Percentiles rank a stretch among this genome's conserved stretches.
These are phyloP conservation scores for Mucor plumbeus DNA, from an alignment of 371 early-diverging fungal genomes.

Conservation along the genomic window DNA sequence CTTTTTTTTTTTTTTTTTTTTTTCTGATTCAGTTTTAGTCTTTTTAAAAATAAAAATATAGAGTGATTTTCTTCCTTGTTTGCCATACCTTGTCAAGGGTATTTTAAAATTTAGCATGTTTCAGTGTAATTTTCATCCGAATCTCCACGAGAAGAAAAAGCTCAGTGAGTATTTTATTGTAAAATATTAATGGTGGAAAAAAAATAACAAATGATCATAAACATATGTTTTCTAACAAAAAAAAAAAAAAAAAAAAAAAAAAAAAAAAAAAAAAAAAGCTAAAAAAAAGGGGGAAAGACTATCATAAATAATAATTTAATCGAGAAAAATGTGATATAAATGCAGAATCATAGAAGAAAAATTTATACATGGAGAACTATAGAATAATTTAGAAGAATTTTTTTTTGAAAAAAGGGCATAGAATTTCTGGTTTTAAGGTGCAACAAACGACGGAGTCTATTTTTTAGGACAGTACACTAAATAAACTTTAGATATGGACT, in stretches of 20 bases:
- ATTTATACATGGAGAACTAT: not conserved
- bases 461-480: not conserved
- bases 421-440: not conserved
- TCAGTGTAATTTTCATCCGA: not conserved
- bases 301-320: not conserved
- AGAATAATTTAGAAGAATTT: not conserved
- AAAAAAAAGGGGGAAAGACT: not conserved
- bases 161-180: not conserved
- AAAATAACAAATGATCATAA: not conserved
- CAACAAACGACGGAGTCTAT: constrained; percentile 4
- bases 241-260: not conserved
- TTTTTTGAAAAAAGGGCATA: not conserved
- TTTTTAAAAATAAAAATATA: not conserved
- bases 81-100: constrained; percentile 1
- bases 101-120: not conserved
- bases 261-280: not conserved
- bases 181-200: not conserved
- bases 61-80: not conserved
- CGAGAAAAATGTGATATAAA: not conserved
- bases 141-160: constrained; percentile 6
- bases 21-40: not conserved
- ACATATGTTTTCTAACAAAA: not conserved
- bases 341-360: constrained; percentile 1
- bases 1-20: not conserved
- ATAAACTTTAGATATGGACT: constrained; percentile 37